Evolutionary conservation across 768 basidiomycete genomes (phyloP).

Genomic region (Inosperma sp.): DNA sequence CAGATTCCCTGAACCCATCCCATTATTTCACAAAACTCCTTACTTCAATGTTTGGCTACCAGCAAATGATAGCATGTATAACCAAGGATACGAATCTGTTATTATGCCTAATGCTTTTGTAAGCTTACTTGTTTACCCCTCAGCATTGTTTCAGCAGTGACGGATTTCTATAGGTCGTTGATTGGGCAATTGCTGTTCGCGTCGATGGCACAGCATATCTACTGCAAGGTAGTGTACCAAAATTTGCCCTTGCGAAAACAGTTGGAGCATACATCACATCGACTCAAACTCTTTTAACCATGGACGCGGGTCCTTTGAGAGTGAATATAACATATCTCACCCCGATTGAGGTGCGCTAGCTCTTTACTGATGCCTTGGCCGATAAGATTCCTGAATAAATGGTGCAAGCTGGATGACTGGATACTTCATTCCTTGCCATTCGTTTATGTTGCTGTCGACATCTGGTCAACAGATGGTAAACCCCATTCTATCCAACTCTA

Average conservation of each 20-base stretch:
- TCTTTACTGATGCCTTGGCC: too few relatives aligned
- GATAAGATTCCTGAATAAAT: too few relatives aligned
- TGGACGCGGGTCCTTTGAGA: slow-evolving; percentile 48
- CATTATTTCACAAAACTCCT: not conserved
- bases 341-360: slow-evolving; percentile 46
- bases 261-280: slow-evolving; percentile 37
- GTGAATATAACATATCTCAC: slow-evolving; percentile 50
- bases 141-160: too few relatives aligned
- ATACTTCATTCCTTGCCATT: slow-evolving; percentile 51
- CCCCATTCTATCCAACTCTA: slow-evolving; percentile 42
- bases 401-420: slow-evolving; percentile 45
- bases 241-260: not conserved
- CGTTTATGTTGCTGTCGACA: slow-evolving; percentile 40
- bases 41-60: not conserved
- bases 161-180: too few relatives aligned
- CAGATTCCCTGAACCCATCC: not conserved
- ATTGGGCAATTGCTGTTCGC: not conserved
- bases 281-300: slow-evolving; percentile 46
- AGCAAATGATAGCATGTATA: not conserved
- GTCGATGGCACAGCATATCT: not conserved
- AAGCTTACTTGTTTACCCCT: not conserved
- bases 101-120: not conserved
- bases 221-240: not conserved
- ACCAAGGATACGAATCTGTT: not conserved
- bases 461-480: slow-evolving; percentile 33